Evolutionary conservation across 371 early-diverging fungal genomes (phyloP), one percentile per base, ranked within the genome.

Genomic region (Syncephalis fuscata): DNA sequence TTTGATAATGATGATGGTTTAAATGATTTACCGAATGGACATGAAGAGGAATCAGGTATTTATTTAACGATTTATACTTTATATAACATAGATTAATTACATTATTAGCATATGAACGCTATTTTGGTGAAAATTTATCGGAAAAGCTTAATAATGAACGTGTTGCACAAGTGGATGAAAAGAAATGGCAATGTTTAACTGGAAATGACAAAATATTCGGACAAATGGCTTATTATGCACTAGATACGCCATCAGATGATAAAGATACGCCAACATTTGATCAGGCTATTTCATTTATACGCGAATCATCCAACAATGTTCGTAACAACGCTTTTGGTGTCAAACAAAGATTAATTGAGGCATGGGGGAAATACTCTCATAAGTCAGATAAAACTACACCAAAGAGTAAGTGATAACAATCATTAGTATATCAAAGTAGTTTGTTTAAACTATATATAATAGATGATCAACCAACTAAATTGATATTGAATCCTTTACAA

Each of bases 121-220:
- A 72, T 48, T 69, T 69, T 48, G 65, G 61, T 2, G 73, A 76
- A 45, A 56, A 64, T n/a, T 64, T 64, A 39, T 54, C 67, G 0
- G 58, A 48, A 15, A 44, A 54, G n/a, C n/a, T n/a, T n/a, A 59
- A 71, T 26, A 65, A 68, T 44, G 58, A 62, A 48, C 60, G 59
- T 38, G 65, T 76, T 20, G 59, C 71, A 0, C 49, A 53, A 14
- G 53, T 70, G 43, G 70, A 73, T 20, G 64, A 75, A 46, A 68
- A 68, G 48, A 63, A 69, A 43, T 63, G 71, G 60, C 48, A 46
- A 19, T 42, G 54, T 14, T 50, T 50, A 2, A 46, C 57, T 5
- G 39, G 44, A 1, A 49, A 55, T 1, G 57, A 62, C 9, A 16
- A 49, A 14, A 37, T 39, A 7, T 42, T 56, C 17, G 43, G 44